Evolutionary conservation across 257 asterid species (phyloP).

Genomic region (Fraxinus anomala): DNA sequence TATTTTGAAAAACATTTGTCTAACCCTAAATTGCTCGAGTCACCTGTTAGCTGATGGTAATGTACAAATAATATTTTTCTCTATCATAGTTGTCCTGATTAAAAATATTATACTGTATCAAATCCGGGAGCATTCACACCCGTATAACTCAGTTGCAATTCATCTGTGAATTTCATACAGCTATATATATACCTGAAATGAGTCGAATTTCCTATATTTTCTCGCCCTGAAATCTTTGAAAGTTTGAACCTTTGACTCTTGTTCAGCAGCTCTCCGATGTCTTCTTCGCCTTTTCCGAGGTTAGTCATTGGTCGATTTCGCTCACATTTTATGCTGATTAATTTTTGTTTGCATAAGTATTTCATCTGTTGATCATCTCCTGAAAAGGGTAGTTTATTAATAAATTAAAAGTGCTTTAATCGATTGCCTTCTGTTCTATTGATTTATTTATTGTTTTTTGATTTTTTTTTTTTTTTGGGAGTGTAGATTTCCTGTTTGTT

Average conservation of each 20-base stretch:
- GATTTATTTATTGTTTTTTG: too few species aligned
- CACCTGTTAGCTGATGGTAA: too few species aligned
- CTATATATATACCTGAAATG: background rate
- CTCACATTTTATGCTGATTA: background rate
- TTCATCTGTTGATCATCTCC: background rate
- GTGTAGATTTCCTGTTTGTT: background rate
- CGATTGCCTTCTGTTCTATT: background rate
- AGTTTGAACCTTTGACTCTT: background rate
- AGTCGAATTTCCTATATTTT: background rate
- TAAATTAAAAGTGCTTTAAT: background rate
- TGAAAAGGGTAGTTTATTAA: background rate
- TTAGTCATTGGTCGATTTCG: background rate
- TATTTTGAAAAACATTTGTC: too few species aligned
- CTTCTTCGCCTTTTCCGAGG: slow-evolving; percentile 5
- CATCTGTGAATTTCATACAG: background rate
- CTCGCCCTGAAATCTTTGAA: background rate
- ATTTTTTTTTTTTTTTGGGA: too few species aligned
- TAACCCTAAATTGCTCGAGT: too few species aligned
- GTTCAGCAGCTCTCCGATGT: background rate
- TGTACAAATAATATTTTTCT: too few species aligned
- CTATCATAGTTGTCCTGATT: too few species aligned
- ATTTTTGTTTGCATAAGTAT: background rate
- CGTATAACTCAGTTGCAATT: background rate
- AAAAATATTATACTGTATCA: too few species aligned
- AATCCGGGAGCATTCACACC: background rate